These are phyloP conservation scores for Botrytis fragariae DNA, from an alignment of 2,329 filamentous ascomycete species.

Conservation along the genomic window DNA sequence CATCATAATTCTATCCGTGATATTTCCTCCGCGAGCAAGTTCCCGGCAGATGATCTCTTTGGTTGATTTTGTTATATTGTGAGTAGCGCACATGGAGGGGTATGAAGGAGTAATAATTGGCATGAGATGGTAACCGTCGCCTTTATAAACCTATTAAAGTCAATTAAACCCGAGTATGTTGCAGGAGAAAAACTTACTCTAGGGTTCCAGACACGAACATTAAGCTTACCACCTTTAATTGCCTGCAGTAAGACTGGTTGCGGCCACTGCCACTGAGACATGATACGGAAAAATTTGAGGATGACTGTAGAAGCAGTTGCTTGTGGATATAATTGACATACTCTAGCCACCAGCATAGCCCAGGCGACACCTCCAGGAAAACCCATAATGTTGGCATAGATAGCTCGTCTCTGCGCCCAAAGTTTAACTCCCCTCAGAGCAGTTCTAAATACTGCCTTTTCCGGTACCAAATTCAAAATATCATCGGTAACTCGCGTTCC, in stretches of 20 bases:
- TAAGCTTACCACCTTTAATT: conserved; percentile 77
- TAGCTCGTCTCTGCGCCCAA: conserved; percentile 88
- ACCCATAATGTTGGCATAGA: conserved; percentile 95
- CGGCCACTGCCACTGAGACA: conserved; percentile 91
- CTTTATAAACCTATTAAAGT: conserved; percentile 27
- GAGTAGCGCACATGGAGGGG: conserved; percentile 95
- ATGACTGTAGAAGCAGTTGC: conserved; percentile 87
- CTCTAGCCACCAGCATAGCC: conserved; percentile 94
- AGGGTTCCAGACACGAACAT: conserved; percentile 92
- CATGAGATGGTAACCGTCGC: conserved; percentile 85
- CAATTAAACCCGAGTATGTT: conserved; percentile 29
- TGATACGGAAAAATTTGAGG: conserved; percentile 90
- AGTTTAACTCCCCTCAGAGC: conserved; percentile 91
- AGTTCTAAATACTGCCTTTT: conserved; percentile 83
- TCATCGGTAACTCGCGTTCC: conserved; percentile 93
- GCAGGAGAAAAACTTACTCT: conserved; percentile 53
- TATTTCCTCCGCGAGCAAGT: conserved; percentile 71
- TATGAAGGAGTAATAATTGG: conserved; percentile 97
- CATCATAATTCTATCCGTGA: conserved; percentile 75
- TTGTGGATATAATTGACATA: conserved; percentile 94
- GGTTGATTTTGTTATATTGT: conserved; percentile 87
- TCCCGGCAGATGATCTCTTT: conserved; percentile 82
- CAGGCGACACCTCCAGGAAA: conserved; percentile 96
- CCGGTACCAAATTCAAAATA: conserved; percentile 83
- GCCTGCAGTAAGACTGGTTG: conserved; percentile 86